These are phyloP conservation scores for Russula sp. DNA, from an alignment of 768 basidiomycete genomes.

Conservation along the genomic window DNA sequence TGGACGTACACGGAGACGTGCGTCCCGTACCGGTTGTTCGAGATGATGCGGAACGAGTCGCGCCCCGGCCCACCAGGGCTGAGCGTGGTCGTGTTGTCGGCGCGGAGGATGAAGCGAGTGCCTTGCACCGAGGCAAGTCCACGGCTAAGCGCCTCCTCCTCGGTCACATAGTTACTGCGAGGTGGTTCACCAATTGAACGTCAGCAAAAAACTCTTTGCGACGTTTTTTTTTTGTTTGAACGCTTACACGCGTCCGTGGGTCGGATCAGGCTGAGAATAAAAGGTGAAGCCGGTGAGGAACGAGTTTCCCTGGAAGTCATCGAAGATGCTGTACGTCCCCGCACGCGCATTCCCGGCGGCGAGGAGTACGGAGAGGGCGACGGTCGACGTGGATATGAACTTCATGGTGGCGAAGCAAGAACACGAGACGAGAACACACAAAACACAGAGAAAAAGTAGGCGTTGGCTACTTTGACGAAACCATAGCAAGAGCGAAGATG, in stretches of 20 bases:
- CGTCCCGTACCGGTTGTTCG: constrained; percentile 45
- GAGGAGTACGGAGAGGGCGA: constrained; percentile 2
- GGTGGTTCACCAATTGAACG: too few species aligned
- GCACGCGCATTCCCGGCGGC: constrained; percentile 36
- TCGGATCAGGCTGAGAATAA: constrained; percentile 50
- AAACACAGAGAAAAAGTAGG: background rate
- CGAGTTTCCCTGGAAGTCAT: constrained; percentile 37
- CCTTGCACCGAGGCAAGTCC: constrained; percentile 53
- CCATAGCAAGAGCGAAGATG: background rate
- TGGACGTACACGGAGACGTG: constrained; percentile 46
- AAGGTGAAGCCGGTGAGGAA: constrained; percentile 48
- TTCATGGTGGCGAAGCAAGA: background rate
- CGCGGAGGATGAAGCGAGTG: constrained; percentile 48
- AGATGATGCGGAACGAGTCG: constrained; percentile 49
- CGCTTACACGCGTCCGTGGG: constrained; percentile 58
- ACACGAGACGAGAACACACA: background rate
- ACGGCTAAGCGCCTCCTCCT: constrained; percentile 40
- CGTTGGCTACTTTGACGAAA: background rate
- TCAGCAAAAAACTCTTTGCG: background rate
- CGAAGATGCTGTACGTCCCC: constrained; percentile 40
- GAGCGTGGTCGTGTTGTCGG: constrained; percentile 44
- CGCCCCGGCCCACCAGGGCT: constrained; percentile 44
- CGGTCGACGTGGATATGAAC: background rate
- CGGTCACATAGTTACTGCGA: constrained; percentile 38
- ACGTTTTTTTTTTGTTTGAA: background rate